Base-by-base conservation (phyloP, 331 rosid species). In the Cucumis variabilis region DNA sequence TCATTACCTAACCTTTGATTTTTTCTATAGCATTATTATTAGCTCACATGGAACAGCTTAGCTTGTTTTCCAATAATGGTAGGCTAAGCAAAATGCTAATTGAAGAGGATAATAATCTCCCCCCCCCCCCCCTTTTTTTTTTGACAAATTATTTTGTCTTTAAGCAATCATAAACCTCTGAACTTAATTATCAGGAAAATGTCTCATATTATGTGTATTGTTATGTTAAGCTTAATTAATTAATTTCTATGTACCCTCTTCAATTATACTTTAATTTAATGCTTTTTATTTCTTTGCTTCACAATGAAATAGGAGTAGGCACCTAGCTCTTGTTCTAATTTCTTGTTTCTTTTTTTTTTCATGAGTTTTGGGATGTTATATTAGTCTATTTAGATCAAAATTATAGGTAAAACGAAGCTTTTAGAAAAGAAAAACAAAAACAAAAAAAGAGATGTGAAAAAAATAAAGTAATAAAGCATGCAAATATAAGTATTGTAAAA, bases 31-130 rank as follows among this genome's bases (percentile, higher is more conserved):
- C 82, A 41, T 46, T 46, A 75, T 44, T 23, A 4, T 3, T 9
- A 75, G 51, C 7, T 74, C 23, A 16, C 14, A 58, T 58, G 65
- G 16, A 58, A 16, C 8, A 58, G 65, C 21, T 58, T 58, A 58
- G 63, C 63, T 58, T 78, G 65, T 78, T 2, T 72, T 78, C 83
- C 63, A 78, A 78, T 78, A 78, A 78, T 78, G 84, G 79, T 72
- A 72, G 79, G 79, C 37, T 16, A 37, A 72, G 79, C 51, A 21
- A 37, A 72, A 19, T 3, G 55, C 65, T 9, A 77, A 23, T 24
- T 20, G 24, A 75, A 58, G 63, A 58, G 21, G 63, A 12, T n/a
- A 15, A 1, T 41, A 7, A 25, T 16, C 19, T 0, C 41, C 41
- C 8, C 46, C 8, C 46, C 4, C 41, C 41, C 8, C 46, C 8